Conservation (phyloP, 441 rosid genomes). For the Monsonia emarginata region DNA sequence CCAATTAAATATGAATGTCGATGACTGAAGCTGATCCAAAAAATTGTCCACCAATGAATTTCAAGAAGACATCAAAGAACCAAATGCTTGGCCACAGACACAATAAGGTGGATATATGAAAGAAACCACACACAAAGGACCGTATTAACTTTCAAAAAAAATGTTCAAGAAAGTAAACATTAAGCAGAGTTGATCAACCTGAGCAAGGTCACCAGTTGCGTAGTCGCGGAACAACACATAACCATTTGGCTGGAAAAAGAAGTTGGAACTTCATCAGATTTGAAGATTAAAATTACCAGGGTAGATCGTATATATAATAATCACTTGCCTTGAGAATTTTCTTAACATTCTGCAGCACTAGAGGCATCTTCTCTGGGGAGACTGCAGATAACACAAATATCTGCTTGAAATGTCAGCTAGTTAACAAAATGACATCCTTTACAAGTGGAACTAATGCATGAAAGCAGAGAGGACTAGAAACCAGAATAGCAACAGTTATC, state of each 20-base stretch:
- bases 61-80: too few species aligned
- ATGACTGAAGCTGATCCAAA: too few species aligned
- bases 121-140: background rate
- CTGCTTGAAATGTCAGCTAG: constrained; percentile 64
- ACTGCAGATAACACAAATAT: constrained; percentile 91
- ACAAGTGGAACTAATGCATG: constrained; percentile 9
- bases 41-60: too few species aligned
- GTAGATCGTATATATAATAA: constrained; percentile 2
- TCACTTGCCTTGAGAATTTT: constrained; percentile 65
- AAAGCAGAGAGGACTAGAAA: constrained; percentile 8
- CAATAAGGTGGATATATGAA: too few species aligned
- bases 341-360: constrained; percentile 57
- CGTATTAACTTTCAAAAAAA: background rate
- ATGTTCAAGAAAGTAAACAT: constrained; percentile 1
- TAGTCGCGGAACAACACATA: constrained; percentile 73
- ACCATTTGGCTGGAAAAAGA: constrained; percentile 62
- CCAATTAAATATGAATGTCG: too few species aligned
- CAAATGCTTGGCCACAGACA: too few species aligned
- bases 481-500: background rate
- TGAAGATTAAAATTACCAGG: constrained; percentile 4
- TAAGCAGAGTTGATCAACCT: constrained; percentile 35
- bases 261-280: constrained; percentile 8
- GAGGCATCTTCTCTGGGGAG: constrained; percentile 87
- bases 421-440: constrained; percentile 17
- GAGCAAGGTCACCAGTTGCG: constrained; percentile 87